These are phyloP conservation scores for Leccinum subgranulosum DNA, from an alignment of 768 basidiomycete species.

Conservation along the genomic window DNA sequence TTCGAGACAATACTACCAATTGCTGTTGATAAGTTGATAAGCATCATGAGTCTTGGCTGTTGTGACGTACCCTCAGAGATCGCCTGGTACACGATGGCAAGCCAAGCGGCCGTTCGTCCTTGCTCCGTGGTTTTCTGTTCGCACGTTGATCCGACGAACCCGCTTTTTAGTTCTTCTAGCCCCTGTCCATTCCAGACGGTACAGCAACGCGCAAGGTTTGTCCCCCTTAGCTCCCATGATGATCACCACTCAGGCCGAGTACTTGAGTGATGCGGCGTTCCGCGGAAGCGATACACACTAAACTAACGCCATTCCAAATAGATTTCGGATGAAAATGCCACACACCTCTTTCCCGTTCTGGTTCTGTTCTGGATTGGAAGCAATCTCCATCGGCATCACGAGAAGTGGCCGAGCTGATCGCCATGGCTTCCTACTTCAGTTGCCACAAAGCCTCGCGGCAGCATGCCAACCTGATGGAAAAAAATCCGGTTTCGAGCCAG, in stretches of 20 bases:
- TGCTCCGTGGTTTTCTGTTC: conserved; percentile 76
- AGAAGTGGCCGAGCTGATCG: neutral
- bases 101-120: conserved; percentile 76
- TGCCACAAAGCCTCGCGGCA: neutral
- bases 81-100: conserved; percentile 73
- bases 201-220: neutral
- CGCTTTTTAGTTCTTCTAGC: conserved; percentile 36
- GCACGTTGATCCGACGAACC: conserved; percentile 59
- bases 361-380: neutral
- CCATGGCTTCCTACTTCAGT: neutral
- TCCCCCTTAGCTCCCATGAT: neutral
- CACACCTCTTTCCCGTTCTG: too few species aligned
- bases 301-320: neutral
- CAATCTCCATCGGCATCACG: neutral
- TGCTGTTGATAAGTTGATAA: conserved; percentile 51
- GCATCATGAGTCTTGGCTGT: conserved; percentile 2
- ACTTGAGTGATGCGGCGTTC: too few species aligned
- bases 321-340: neutral
- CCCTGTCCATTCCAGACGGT: conserved; percentile 35
- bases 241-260: neutral
- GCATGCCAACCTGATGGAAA: neutral
- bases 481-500: neutral
- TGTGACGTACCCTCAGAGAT: conserved; percentile 50
- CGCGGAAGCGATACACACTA: too few species aligned
- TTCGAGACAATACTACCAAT: neutral